phyloP scores from a whole-genome alignment of 768 basidiomycete genomes.

The Dendrothele bispora region DNA sequence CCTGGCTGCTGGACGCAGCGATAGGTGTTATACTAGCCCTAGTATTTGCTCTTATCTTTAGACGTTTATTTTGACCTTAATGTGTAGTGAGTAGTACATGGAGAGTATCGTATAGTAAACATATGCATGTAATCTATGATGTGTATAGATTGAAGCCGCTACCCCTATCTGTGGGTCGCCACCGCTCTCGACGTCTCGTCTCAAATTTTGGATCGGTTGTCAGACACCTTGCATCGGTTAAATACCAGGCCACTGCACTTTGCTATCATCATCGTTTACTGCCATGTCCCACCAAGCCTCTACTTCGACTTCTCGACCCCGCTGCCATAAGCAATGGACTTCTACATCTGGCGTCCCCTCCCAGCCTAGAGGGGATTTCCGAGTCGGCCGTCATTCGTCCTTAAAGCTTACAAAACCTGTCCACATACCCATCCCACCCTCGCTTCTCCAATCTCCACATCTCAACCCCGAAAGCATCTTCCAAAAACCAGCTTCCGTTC shows the following conservation, averaged over 20 bases:
- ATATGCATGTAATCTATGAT: not conserved
- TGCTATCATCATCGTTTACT: too few species aligned
- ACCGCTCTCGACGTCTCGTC: too few species aligned
- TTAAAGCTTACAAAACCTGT: conserved; percentile 18
- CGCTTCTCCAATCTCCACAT: conserved; percentile 53
- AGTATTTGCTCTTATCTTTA: conserved; percentile 65
- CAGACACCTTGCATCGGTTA: too few species aligned
- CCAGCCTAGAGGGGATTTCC: not conserved
- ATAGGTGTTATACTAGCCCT: conserved; percentile 73
- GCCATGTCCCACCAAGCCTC: not conserved
- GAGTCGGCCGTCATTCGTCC: conserved; percentile 24
- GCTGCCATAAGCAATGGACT: not conserved
- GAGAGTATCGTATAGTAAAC: too few species aligned
- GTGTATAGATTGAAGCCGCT: conserved; percentile 1
- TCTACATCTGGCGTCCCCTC: too few species aligned
- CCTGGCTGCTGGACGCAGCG: conserved; percentile 53
- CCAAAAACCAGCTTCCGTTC: conserved; percentile 31
- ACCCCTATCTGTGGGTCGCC: too few species aligned
- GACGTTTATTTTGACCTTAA: conserved; percentile 45
- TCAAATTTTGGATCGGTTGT: not conserved
- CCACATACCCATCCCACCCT: conserved; percentile 56
- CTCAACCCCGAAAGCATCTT: conserved; percentile 53
- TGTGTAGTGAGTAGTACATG: conserved; percentile 11
- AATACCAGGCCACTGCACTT: too few species aligned
- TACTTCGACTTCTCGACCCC: too few species aligned